Base-by-base conservation (phyloP, 2,329 filamentous ascomycete species). In the Talaromyces sp. region DNA sequence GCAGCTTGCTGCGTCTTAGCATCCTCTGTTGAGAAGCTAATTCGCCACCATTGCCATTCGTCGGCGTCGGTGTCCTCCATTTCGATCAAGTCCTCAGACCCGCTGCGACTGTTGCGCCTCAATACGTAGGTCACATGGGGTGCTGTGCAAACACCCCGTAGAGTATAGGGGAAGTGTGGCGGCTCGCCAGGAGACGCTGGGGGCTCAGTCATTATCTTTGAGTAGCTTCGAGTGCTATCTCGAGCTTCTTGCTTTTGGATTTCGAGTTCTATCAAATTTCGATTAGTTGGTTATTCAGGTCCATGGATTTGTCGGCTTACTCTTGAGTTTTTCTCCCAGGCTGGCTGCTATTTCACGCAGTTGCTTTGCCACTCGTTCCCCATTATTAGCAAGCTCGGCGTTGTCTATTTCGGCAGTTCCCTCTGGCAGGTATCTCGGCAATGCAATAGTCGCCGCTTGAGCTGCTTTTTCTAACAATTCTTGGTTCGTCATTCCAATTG, bases 101-200 rank as follows among this genome's bases (percentile, higher is more conserved):
- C 21, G 54, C 76, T 71, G 55, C 72, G 72, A 51, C 64, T 64
- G 64, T 69, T 61, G 6, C 74, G 75, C 27, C 77, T 76, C 19
- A 84, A 75, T 17, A 87, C 70, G 65, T 86, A 87, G 35, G 80
- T 83, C 27, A 85, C 77, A 65, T 83, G 80, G 1, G 82, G 77
- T 54, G 81, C 78, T 3, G 84, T 86, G 41, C 82, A 82, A 5
- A 87, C 80, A 29, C 85, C 85, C 51, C 81, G 79, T 24, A 87
- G 76, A 1, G 79, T 80, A 67, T 87, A 87, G 55, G 77, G 80
- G 65, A 79, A 69, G 54, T 76, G 67, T 46, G 77, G 77, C 43
- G 74, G 68, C 38, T 77, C 69, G 12, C 74, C 69, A 14, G 70
- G 70, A 38, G 77, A 70, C 29, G 77, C 68, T 7, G 79, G 71